phyloP scores from a whole-genome alignment of 306 rosid species.

The Gynostemma pentaphyllum region DNA sequence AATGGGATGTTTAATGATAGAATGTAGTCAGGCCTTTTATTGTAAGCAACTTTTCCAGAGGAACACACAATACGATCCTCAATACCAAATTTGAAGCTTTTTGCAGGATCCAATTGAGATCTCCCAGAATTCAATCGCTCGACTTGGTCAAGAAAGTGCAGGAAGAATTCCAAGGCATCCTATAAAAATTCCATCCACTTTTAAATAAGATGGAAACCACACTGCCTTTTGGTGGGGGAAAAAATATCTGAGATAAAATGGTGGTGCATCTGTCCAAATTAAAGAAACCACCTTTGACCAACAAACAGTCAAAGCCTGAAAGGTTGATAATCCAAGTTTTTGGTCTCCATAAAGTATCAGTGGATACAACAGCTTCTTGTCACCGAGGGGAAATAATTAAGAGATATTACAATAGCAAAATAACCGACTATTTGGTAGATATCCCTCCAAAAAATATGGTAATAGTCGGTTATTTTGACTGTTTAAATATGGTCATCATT shows the following conservation, averaged over 20 bases:
- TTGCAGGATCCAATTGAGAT: conserved; percentile 62
- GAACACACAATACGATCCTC: conserved; percentile 91
- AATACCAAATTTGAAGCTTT: conserved; percentile 87
- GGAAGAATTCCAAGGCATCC: conserved; percentile 99
- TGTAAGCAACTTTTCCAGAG: conserved; percentile 91
- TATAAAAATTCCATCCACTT: conserved; percentile 16
- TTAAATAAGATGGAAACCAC: neutral
- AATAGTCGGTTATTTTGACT: too few relatives aligned
- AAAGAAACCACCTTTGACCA: neutral
- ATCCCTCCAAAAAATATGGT: too few relatives aligned
- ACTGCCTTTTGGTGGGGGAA: neutral
- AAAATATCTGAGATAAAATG: neutral
- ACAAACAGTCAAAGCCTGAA: neutral
- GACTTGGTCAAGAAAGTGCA: conserved; percentile 90
- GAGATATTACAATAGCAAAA: neutral
- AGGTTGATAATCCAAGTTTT: neutral
- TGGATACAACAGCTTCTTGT: neutral
- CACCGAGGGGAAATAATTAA: neutral
- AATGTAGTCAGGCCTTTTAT: conserved; percentile 76
- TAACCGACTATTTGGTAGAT: too few relatives aligned
- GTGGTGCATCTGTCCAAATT: neutral
- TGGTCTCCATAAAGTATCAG: neutral
- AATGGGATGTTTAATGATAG: conserved; percentile 86
- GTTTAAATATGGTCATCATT: too few relatives aligned
- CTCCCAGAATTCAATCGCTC: conserved; percentile 61